Conservation (phyloP, 306 rosid species). For the Lathyrus aphaca region DNA sequence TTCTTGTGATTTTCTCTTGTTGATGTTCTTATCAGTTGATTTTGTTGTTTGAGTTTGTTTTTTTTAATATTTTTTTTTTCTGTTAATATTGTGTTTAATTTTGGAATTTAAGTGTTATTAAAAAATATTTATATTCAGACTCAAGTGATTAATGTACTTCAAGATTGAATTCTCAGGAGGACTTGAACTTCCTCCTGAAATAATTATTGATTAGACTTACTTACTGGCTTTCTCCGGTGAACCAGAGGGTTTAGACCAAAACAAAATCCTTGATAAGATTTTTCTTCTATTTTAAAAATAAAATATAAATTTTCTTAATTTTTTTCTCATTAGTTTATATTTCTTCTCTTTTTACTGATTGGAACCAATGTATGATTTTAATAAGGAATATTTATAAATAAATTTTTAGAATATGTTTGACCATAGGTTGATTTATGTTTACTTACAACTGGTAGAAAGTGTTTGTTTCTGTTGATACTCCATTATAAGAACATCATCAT, state of each 20-base stretch:
- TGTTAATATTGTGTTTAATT: constrained; percentile 31
- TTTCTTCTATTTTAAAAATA: neutral
- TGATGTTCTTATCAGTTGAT: constrained; percentile 11
- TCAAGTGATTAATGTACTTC: neutral
- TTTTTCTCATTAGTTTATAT: neutral
- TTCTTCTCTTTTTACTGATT: constrained; percentile 22
- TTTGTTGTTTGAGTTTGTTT: constrained; percentile 36
- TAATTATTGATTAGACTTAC: neutral
- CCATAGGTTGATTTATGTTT: neutral
- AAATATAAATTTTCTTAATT: neutral
- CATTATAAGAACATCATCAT: constrained; percentile 17
- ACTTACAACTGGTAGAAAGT: no score
- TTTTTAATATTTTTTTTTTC: neutral
- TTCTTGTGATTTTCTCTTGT: neutral
- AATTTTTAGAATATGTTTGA: constrained; percentile 5
- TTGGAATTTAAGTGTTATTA: constrained; percentile 21
- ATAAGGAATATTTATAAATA: neutral
- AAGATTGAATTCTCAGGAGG: neutral
- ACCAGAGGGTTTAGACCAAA: no score
- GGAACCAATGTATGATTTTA: constrained; percentile 14
- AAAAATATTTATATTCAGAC: neutral
- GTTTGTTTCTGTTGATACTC: constrained; percentile 22
- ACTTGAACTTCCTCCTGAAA: neutral
- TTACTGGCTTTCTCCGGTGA: no score
- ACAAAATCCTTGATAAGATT: neutral